These are phyloP conservation scores for Pouteria glomerata DNA, from an alignment of 148 eudicot genomes.

Conservation along the genomic window DNA sequence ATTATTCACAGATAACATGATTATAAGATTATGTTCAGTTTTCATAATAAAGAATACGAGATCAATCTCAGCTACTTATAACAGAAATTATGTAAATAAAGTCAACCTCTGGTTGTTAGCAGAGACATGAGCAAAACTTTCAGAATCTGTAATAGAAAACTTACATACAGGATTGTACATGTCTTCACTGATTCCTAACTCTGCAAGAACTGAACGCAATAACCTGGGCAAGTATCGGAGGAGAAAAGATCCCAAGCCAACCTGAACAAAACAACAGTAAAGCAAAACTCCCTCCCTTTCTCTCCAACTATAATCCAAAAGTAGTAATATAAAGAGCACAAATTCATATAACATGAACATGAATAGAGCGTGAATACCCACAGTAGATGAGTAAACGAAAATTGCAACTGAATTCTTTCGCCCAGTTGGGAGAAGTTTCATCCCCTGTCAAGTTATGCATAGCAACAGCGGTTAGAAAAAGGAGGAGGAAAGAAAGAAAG, in stretches of 20 bases:
- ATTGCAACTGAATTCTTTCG: constrained; percentile 65
- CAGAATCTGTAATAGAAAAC: constrained; percentile 31
- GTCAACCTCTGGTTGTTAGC: too few species aligned
- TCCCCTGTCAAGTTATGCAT: constrained; percentile 56
- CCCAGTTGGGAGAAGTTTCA: constrained; percentile 98
- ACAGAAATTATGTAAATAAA: too few species aligned
- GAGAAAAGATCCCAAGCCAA: constrained; percentile 79
- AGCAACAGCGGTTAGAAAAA: neutral
- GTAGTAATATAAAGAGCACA: constrained; percentile 1
- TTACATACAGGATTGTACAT: constrained; percentile 97
- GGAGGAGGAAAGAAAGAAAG: neutral
- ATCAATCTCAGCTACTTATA: neutral
- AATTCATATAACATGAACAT: constrained; percentile 8
- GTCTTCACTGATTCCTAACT: constrained; percentile 82
- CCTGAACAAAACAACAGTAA: constrained; percentile 31
- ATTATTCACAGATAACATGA: neutral
- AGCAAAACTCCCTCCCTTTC: neutral
- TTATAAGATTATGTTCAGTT: neutral
- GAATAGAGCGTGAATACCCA: constrained; percentile 46
- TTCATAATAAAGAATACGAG: neutral
- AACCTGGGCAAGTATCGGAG: constrained; percentile 61
- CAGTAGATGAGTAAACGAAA: constrained; percentile 63
- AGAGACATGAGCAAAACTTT: neutral
- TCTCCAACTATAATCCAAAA: too few species aligned
- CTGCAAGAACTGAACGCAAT: constrained; percentile 49